These are phyloP conservation scores for Monosporozyma siamensis DNA, from an alignment of 805 yeast genomes.

Conservation along the genomic window DNA sequence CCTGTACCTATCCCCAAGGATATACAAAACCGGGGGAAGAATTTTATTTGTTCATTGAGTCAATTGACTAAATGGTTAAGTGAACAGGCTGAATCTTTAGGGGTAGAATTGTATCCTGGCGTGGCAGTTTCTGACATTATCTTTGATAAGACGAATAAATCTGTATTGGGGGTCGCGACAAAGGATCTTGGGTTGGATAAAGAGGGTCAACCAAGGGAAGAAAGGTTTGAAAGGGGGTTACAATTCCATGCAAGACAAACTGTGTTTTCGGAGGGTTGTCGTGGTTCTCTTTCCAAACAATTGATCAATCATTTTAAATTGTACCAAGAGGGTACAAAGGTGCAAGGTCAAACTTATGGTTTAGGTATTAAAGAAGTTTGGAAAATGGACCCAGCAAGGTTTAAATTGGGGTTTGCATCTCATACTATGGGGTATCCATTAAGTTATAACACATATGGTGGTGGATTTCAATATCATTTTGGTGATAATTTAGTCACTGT, in stretches of 20 bases:
- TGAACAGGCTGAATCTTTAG: conserved; percentile 85
- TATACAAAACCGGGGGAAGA: conserved; percentile 69
- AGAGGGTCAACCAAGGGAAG: conserved; percentile 62
- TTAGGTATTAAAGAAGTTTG: conserved; percentile 94
- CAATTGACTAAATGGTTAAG: conserved; percentile 74
- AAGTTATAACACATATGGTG: conserved; percentile 70
- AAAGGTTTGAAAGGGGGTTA: conserved; percentile 90
- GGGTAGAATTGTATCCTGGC: conserved; percentile 89
- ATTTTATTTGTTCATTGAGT: conserved; percentile 76
- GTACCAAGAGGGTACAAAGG: conserved; percentile 46
- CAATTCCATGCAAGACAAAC: conserved; percentile 88
- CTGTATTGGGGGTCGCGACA: conserved; percentile 83
- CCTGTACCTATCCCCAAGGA: conserved; percentile 92
- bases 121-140: conserved; percentile 76
- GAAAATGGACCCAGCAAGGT: conserved; percentile 82
- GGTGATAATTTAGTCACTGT: conserved; percentile 87
- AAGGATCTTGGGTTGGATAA: conserved; percentile 82
- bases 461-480: conserved; percentile 95
- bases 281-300: conserved; percentile 82
- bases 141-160: conserved; percentile 32
- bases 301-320: conserved; percentile 60
- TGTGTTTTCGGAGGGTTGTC: conserved; percentile 96
- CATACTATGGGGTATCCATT: conserved; percentile 91
- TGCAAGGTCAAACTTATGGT: conserved; percentile 71
- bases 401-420: conserved; percentile 67